phyloP scores from a whole-genome alignment of 2,329 filamentous ascomycete genomes.

The Dactylellina drechsleri region DNA sequence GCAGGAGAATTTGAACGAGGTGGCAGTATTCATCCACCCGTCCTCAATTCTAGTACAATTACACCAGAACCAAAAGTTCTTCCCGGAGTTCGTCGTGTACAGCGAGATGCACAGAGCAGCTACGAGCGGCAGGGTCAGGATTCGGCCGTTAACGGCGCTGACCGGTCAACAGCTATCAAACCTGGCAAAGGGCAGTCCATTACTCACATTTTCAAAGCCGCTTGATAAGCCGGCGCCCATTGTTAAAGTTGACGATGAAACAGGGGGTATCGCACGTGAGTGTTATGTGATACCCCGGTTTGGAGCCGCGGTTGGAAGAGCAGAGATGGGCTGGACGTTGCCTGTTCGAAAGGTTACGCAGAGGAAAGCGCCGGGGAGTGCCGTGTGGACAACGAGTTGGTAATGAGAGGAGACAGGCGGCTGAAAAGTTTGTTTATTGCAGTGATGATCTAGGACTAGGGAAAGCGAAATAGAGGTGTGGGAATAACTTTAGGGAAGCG shows the following conservation, averaged over 20 bases:
- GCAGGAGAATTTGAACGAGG: conserved; percentile 66
- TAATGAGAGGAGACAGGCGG: conserved; percentile 2
- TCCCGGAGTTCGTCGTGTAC: conserved; percentile 89
- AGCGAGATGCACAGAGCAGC: conserved; percentile 79
- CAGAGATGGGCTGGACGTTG: conserved; percentile 81
- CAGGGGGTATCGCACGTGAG: conserved; percentile 69
- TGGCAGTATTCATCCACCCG: conserved; percentile 86
- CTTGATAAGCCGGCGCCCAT: conserved; percentile 78
- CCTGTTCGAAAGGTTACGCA: conserved; percentile 86
- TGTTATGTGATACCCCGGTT: conserved; percentile 86
- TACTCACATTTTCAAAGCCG: conserved; percentile 87
- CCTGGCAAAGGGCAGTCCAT: conserved; percentile 83
- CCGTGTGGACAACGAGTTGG: conserved; percentile 66
- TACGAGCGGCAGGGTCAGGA: conserved; percentile 75
- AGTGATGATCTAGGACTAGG: conserved; percentile 8
- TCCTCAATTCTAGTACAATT: conserved; percentile 75
- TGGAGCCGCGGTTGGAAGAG: conserved; percentile 72
- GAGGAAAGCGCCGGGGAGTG: conserved; percentile 76
- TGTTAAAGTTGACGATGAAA: conserved; percentile 63
- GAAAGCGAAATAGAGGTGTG: conserved; percentile 32
- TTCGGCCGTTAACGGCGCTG: conserved; percentile 86
- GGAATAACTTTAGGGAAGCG: conserved; percentile 36
- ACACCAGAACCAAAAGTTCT: conserved; percentile 74
- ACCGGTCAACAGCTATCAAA: conserved; percentile 78
- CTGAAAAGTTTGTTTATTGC: conserved; percentile 9